Evolutionary conservation across 805 yeast genomes (phyloP).

Genomic region (Komagataella pastoris): DNA sequence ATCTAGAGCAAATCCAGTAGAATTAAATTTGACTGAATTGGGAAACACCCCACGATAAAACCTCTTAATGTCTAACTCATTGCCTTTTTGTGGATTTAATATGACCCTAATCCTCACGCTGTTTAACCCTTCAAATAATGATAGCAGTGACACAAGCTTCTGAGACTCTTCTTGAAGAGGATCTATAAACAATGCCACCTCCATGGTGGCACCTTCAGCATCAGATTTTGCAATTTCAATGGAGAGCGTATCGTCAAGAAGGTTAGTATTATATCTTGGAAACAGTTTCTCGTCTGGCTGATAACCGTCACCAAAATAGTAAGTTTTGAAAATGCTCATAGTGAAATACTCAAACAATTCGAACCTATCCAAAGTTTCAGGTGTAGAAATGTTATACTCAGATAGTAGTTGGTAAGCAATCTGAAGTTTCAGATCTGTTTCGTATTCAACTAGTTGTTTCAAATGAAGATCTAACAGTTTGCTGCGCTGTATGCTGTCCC

Average conservation of each 20-base stretch:
- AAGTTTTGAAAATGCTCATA: slow-evolving; percentile 10
- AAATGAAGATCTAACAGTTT: slow-evolving; percentile 14
- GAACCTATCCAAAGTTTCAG: slow-evolving; percentile 1
- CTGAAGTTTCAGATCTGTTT: slow-evolving; percentile 28
- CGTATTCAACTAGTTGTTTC: slow-evolving; percentile 28
- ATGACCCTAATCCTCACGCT: slow-evolving; percentile 40
- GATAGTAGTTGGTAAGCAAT: slow-evolving; percentile 8
- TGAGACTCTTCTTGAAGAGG: slow-evolving; percentile 67
- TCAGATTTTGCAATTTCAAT: slow-evolving; percentile 1
- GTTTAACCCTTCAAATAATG: slow-evolving; percentile 23
- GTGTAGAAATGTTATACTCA: slow-evolving; percentile 10
- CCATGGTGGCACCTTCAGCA: slow-evolving; percentile 17
- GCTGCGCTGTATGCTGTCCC: too few relatives aligned
- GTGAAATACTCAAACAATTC: slow-evolving; percentile 12
- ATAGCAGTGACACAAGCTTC: slow-evolving; percentile 32
- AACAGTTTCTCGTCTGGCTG: slow-evolving; percentile 25
- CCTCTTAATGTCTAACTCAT: slow-evolving; percentile 29
- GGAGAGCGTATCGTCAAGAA: slow-evolving; percentile 3
- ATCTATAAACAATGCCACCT: slow-evolving; percentile 49
- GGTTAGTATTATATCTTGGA: slow-evolving; percentile 30
- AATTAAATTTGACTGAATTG: slow-evolving; percentile 17
- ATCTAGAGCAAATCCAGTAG: slow-evolving; percentile 14
- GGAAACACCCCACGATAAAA: slow-evolving; percentile 39
- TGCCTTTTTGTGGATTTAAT: slow-evolving; percentile 36
- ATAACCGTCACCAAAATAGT: slow-evolving; percentile 21